A percentile compares a stretch with the other conserved stretches of the same genome.
Evolutionary conservation across 768 basidiomycete genomes (phyloP).

Genomic region (Lactarius hatsudake): DNA sequence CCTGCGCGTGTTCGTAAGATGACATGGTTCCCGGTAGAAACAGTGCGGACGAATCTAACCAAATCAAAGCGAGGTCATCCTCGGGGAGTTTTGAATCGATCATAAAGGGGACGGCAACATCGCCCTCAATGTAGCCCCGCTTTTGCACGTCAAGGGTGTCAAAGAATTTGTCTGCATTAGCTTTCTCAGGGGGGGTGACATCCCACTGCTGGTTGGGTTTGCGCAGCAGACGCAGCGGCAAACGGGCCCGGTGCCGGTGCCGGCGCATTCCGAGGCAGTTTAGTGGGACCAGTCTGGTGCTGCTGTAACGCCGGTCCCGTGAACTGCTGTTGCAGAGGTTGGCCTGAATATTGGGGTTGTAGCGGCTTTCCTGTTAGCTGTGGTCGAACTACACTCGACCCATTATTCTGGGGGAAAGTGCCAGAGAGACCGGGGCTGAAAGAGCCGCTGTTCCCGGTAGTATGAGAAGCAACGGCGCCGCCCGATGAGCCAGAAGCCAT

Average conservation of each 20-base stretch:
- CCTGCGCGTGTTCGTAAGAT: constrained; percentile 45
- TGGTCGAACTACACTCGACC: constrained; percentile 38
- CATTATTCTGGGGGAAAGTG: constrained; percentile 61
- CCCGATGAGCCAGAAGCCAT: constrained; percentile 48
- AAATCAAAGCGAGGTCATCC: constrained; percentile 83
- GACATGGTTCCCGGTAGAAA: background rate
- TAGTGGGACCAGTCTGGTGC: constrained; percentile 27
- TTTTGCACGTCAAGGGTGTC: constrained; percentile 72
- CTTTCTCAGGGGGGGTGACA: constrained; percentile 77
- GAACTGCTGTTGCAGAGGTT: constrained; percentile 32
- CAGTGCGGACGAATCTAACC: constrained; percentile 54
- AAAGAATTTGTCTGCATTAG: constrained; percentile 74
- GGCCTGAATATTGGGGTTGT: constrained; percentile 67
- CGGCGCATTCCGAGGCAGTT: constrained; percentile 31
- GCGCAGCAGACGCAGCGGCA: constrained; percentile 23
- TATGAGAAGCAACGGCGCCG: constrained; percentile 44
- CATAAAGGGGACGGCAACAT: constrained; percentile 95
- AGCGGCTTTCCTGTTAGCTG: constrained; percentile 36
- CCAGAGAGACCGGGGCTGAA: constrained; percentile 52
- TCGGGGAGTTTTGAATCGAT: constrained; percentile 82
- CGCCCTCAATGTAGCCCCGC: constrained; percentile 84
- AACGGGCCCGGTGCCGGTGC: constrained; percentile 30
- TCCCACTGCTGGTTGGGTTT: constrained; percentile 62
- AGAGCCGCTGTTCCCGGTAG: constrained; percentile 58
- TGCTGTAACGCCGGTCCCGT: constrained; percentile 21